phyloP scores from a whole-genome alignment of 768 basidiomycete species.

The Collybia mongolica region DNA sequence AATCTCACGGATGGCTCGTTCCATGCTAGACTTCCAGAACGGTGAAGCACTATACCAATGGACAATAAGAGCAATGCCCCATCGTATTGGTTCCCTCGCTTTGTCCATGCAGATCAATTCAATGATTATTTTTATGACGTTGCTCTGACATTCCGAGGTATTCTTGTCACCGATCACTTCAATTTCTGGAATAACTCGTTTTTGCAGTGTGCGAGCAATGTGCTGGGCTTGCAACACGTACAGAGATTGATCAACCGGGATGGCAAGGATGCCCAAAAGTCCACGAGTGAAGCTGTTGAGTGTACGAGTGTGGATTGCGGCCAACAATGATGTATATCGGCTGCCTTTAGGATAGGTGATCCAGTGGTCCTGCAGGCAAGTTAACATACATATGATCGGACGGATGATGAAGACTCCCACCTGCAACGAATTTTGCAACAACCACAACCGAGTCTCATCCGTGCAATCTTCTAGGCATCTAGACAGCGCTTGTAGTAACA shows the following conservation, averaged over 20 bases:
- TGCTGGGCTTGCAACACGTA: slow-evolving; percentile 22
- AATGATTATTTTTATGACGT: slow-evolving; percentile 42
- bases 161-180: slow-evolving; percentile 30
- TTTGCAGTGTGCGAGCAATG: slow-evolving; percentile 38
- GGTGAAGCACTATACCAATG: slow-evolving; percentile 38
- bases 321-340: slow-evolving; percentile 42
- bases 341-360: slow-evolving; percentile 26
- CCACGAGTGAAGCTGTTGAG: slow-evolving; percentile 33
- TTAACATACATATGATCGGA: neutral
- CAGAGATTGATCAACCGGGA: slow-evolving; percentile 14
- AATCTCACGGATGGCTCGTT: slow-evolving; percentile 35
- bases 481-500: slow-evolving; percentile 48
- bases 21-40: slow-evolving; percentile 42
- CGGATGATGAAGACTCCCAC: slow-evolving; percentile 27
- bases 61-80: slow-evolving; percentile 27
- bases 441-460: slow-evolving; percentile 44
- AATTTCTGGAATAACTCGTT: slow-evolving; percentile 48
- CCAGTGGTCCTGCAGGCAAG: slow-evolving; percentile 46
- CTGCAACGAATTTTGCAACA: slow-evolving; percentile 48
- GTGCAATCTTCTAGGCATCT: slow-evolving; percentile 51
- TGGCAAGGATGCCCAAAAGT: slow-evolving; percentile 15
- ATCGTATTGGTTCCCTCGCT: slow-evolving; percentile 23
- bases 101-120: slow-evolving; percentile 31
- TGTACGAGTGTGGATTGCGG: slow-evolving; percentile 46
- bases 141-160: slow-evolving; percentile 32